phyloP scores from a whole-genome alignment of 2,329 filamentous ascomycete species.

The Aspergillus arachidicola region DNA sequence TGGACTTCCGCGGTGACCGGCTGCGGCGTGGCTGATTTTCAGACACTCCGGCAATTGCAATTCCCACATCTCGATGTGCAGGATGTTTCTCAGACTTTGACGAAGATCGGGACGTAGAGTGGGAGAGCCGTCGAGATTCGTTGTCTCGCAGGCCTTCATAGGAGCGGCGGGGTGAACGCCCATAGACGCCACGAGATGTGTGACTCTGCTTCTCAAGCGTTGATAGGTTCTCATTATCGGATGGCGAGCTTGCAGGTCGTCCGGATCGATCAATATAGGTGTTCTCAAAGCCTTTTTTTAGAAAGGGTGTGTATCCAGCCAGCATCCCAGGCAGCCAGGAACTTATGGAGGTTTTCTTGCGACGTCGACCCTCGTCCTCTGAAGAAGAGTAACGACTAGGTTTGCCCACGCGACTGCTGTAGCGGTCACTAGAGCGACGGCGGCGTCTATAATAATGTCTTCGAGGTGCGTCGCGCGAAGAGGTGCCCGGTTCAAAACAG shows the following conservation, averaged over 20 bases:
- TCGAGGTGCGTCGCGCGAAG: slow-evolving; percentile 59
- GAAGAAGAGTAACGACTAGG: slow-evolving; percentile 60
- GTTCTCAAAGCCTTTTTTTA: slow-evolving; percentile 60
- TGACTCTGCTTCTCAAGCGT: slow-evolving; percentile 41
- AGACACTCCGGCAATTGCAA: slow-evolving; percentile 36
- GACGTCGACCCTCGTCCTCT: slow-evolving; percentile 51
- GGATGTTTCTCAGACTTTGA: slow-evolving; percentile 32
- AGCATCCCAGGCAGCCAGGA: slow-evolving; percentile 58
- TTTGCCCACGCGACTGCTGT: slow-evolving; percentile 56
- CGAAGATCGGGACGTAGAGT: slow-evolving; percentile 45
- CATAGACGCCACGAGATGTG: slow-evolving; percentile 46
- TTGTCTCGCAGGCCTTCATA: slow-evolving; percentile 28
- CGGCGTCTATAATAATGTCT: slow-evolving; percentile 58
- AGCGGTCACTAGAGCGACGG: slow-evolving; percentile 51
- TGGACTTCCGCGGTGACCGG: slow-evolving; percentile 37
- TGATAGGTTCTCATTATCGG: slow-evolving; percentile 32
- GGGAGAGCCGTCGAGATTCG: slow-evolving; percentile 34
- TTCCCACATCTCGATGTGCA: slow-evolving; percentile 40
- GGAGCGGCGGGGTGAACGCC: slow-evolving; percentile 30
- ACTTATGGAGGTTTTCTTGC: slow-evolving; percentile 47
- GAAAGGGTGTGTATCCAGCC: slow-evolving; percentile 58
- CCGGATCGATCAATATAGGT: slow-evolving; percentile 62
- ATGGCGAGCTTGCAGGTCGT: slow-evolving; percentile 35
- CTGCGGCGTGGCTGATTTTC: slow-evolving; percentile 34
- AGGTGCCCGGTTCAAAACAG: slow-evolving; percentile 64